Conservation (phyloP, 352 stramenopile genomes). For the Globisporangium takayamanum region DNA sequence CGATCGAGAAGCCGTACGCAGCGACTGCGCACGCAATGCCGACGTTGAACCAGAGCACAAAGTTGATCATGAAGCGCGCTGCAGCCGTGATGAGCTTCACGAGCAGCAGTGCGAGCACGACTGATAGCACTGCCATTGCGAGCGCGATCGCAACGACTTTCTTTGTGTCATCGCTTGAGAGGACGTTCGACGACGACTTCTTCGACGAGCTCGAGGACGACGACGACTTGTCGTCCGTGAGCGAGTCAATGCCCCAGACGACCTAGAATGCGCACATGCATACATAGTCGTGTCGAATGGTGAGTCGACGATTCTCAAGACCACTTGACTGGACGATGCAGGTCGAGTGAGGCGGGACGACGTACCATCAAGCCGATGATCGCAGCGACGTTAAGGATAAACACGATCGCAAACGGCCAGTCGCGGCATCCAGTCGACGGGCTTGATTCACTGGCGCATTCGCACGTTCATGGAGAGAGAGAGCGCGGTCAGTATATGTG, state of each 20-base stretch:
- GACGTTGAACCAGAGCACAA: conserved; percentile 86
- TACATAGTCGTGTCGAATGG: not conserved
- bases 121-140: conserved; percentile 49
- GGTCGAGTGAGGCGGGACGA: not conserved
- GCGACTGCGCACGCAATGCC: conserved; percentile 56
- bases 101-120: conserved; percentile 51
- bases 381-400: conserved; percentile 65
- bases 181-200: conserved; percentile 29
- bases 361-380: conserved; percentile 58
- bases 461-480: conserved; percentile 1
- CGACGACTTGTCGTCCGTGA: conserved; percentile 22
- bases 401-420: conserved; percentile 74
- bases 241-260: conserved; percentile 59
- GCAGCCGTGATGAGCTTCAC: conserved; percentile 81
- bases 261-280: conserved; percentile 11
- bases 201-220: conserved; percentile 2
- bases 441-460: conserved; percentile 22
- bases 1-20: conserved; percentile 60
- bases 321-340: not conserved
- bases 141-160: conserved; percentile 45
- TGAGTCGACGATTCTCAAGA: not conserved
- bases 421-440: conserved; percentile 49
- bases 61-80: conserved; percentile 77
- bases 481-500: not conserved
- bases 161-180: conserved; percentile 58